Percentiles rank a stretch among this genome's conserved stretches.
Evolutionary conservation across 2,329 filamentous ascomycete species (phyloP).

Genomic region (Neonectria ditissima): DNA sequence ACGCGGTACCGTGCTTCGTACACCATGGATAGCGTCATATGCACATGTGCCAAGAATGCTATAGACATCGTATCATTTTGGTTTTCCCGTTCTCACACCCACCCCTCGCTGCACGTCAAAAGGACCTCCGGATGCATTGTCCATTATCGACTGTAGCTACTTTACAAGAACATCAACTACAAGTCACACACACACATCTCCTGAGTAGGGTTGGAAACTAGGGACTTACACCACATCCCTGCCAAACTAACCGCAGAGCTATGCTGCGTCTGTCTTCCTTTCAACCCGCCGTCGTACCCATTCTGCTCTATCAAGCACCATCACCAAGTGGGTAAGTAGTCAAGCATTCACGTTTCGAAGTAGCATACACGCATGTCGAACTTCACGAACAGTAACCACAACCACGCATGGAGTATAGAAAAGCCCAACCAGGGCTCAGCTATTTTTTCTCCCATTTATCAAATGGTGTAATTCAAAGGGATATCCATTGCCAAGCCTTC

Average conservation of each 20-base stretch:
- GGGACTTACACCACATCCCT: neutral
- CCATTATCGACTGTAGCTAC: neutral
- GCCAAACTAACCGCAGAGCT: no score
- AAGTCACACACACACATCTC: neutral
- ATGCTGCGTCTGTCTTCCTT: no score
- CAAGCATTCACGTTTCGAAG: no score
- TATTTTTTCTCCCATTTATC: neutral
- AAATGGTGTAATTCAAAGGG: slow-evolving; percentile 41
- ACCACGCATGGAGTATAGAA: no score
- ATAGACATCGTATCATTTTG: neutral
- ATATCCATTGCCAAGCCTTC: slow-evolving; percentile 40
- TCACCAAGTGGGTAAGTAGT: no score
- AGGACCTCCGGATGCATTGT: neutral
- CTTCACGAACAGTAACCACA: no score
- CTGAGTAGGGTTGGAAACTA: neutral
- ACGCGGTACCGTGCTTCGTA: neutral
- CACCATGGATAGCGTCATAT: neutral
- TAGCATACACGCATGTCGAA: no score
- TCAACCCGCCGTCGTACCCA: no score
- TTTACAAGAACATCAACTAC: neutral
- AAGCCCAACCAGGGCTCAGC: no score
- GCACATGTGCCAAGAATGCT: no score
- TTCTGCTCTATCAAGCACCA: no score
- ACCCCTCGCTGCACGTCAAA: neutral
- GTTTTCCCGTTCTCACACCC: neutral